phyloP scores from a whole-genome alignment of 352 stramenopile genomes.

The Globisporangium rhizosaccharum region DNA sequence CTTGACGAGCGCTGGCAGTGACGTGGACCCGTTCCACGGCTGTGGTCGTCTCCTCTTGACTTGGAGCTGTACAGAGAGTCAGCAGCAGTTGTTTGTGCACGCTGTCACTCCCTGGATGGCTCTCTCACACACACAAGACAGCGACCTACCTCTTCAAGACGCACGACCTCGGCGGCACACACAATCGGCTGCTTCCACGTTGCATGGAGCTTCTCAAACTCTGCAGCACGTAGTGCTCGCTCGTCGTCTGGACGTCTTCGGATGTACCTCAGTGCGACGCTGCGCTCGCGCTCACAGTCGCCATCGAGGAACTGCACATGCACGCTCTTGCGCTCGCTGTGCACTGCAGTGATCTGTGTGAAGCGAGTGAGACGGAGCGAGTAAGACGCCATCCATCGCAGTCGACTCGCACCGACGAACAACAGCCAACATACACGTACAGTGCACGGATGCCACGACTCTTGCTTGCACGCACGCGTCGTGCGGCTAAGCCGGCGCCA shows the following conservation, averaged over 20 bases:
- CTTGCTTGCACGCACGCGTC: constrained; percentile 28
- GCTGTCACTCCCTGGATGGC: too few species aligned
- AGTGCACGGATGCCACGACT: constrained; percentile 3
- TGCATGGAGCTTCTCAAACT: constrained; percentile 27
- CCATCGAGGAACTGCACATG: constrained; percentile 48
- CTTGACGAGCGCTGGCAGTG: neutral
- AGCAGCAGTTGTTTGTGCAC: neutral
- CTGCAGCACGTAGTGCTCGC: constrained; percentile 12
- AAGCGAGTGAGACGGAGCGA: neutral
- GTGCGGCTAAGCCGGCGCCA: constrained; percentile 32
- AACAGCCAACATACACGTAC: neutral
- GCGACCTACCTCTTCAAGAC: constrained; percentile 31
- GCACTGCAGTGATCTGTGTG: constrained; percentile 19
- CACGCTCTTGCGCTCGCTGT: constrained; percentile 14
- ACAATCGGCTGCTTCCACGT: constrained; percentile 30
- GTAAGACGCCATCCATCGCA: neutral
- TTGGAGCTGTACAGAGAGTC: constrained; percentile 18
- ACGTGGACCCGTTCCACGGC: constrained; percentile 19
- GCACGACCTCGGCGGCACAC: constrained; percentile 26
- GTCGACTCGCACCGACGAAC: neutral
- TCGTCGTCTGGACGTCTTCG: constrained; percentile 27
- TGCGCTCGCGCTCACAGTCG: constrained; percentile 36
- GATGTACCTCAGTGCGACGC: constrained; percentile 32
- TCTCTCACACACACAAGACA: neutral
- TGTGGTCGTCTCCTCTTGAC: constrained; percentile 14